phyloP scores from a whole-genome alignment of 257 asterid genomes.

The Knoxia roxburghii region DNA sequence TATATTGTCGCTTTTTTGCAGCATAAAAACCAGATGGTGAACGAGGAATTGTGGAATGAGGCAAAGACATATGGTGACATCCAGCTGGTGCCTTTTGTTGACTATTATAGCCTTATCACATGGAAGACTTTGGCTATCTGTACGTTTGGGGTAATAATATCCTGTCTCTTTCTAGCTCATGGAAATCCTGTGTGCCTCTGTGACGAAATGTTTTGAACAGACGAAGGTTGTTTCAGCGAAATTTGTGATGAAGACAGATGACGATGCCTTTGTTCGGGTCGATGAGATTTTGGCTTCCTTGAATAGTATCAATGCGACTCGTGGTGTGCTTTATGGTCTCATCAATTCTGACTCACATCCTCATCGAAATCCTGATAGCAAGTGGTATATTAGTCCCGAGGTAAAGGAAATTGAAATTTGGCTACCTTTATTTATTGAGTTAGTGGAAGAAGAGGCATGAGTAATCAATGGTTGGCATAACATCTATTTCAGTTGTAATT shows the following conservation, averaged over 20 bases:
- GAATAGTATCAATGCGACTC: slow-evolving; percentile 38
- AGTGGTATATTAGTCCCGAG: slow-evolving; percentile 96
- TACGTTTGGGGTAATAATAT: slow-evolving; percentile 72
- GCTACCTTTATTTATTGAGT: too few species aligned
- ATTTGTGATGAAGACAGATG: slow-evolving; percentile 96
- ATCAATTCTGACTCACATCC: slow-evolving; percentile 82
- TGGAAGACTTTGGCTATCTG: slow-evolving; percentile 94
- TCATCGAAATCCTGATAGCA: slow-evolving; percentile 76
- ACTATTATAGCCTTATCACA: slow-evolving; percentile 83
- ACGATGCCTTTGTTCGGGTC: slow-evolving; percentile 93
- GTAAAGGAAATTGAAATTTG: slow-evolving; percentile 25
- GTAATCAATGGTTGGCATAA: not conserved
- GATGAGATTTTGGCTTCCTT: slow-evolving; percentile 79
- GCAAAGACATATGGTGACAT: slow-evolving; percentile 79
- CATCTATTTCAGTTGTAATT: not conserved
- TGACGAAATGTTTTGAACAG: slow-evolving; percentile 57
- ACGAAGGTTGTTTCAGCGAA: slow-evolving; percentile 73
- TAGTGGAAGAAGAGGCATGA: not conserved
- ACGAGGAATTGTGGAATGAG: slow-evolving; percentile 95
- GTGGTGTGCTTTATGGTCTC: slow-evolving; percentile 88
- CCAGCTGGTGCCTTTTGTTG: slow-evolving; percentile 95
- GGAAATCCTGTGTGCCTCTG: slow-evolving; percentile 26
- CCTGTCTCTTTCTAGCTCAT: slow-evolving; percentile 32
- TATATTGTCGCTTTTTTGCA: slow-evolving; percentile 31
- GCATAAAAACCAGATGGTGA: slow-evolving; percentile 98